phyloP scores from a whole-genome alignment of 345 rosid genomes.

The Corchorus olitorius region DNA sequence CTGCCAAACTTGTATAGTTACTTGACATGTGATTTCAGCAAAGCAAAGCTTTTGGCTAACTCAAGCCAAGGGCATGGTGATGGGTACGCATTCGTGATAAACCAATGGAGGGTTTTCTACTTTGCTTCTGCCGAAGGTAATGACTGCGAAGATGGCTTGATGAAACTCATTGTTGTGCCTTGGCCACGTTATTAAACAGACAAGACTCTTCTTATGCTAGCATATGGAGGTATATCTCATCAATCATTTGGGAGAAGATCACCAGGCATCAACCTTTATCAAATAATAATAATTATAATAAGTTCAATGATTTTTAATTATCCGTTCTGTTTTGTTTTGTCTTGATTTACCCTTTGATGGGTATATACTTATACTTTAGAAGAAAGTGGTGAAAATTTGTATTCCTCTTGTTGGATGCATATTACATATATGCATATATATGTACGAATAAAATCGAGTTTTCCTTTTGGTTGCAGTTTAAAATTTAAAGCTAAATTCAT shows the following conservation, averaged over 20 bases:
- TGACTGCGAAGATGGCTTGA: slow-evolving; percentile 62
- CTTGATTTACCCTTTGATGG: not conserved
- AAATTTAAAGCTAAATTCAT: not conserved
- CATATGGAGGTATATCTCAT: too few relatives aligned
- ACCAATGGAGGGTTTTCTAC: slow-evolving; percentile 49
- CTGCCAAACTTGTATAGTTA: slow-evolving; percentile 53
- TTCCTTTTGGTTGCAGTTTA: not conserved
- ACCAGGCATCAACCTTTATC: not conserved
- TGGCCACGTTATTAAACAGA: slow-evolving; percentile 24
- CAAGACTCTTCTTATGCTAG: not conserved
- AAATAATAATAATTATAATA: too few relatives aligned
- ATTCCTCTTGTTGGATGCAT: not conserved
- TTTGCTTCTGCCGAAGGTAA: slow-evolving; percentile 64
- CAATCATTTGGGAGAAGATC: not conserved
- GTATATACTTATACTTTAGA: not conserved
- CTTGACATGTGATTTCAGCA: slow-evolving; percentile 48
- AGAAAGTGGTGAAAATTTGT: not conserved
- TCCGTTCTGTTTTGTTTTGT: not conserved
- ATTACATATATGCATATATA: not conserved
- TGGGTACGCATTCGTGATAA: slow-evolving; percentile 56
- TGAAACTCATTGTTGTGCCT: slow-evolving; percentile 67
- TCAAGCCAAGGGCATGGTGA: slow-evolving; percentile 50
- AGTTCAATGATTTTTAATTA: too few relatives aligned
- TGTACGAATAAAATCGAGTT: not conserved
- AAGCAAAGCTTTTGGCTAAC: slow-evolving; percentile 54